Evolutionary conservation across 225 moss, liverwort and hornwort species (phyloP).

Genomic region (Pseudisothecium myosuroides): DNA sequence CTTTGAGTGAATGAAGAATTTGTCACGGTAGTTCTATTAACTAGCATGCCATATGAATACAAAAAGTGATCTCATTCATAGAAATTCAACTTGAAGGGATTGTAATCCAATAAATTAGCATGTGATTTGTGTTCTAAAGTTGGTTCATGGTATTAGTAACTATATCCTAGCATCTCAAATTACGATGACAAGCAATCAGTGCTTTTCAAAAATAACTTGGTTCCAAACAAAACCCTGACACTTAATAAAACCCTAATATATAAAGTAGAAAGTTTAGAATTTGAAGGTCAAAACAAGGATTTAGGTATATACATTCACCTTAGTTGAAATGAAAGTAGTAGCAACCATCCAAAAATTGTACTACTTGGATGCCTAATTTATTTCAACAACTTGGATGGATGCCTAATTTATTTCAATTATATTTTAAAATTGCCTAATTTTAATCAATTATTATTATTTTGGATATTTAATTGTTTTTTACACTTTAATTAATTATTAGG

Average conservation of each 20-base stretch:
- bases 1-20: not conserved
- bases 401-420: not conserved
- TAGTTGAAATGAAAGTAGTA: not conserved
- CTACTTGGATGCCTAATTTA: no score
- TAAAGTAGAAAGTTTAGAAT: accelerated
- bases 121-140: no score
- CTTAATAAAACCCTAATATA: not conserved
- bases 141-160: no score
- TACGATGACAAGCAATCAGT: not conserved
- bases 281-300: no score
- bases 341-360: not conserved
- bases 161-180: not conserved
- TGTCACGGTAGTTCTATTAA: not conserved
- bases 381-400: no score
- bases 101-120: no score
- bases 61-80: not conserved
- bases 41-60: not conserved
- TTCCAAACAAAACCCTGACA: no score
- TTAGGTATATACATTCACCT: not conserved
- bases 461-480: no score
- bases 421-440: no score
- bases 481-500: no score
- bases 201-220: not conserved
- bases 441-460: no score
- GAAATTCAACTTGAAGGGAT: no score